Percentiles rank a stretch among this genome's conserved stretches.
phyloP scores from a whole-genome alignment of 1,284 basidiomycete genomes.

The Malassezia restricta region DNA sequence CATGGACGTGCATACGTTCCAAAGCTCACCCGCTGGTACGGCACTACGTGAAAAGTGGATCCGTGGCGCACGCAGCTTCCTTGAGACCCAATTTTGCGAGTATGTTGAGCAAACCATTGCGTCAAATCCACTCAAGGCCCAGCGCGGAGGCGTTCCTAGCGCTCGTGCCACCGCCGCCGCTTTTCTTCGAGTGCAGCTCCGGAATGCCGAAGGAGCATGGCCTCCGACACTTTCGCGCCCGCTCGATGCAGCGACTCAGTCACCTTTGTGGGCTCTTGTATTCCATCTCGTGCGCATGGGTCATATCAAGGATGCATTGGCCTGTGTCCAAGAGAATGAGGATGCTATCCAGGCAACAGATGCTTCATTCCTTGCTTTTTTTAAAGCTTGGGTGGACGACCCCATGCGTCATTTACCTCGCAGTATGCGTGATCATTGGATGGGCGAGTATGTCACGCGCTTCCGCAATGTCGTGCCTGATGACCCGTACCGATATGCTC shows the following conservation, averaged over 20 bases:
- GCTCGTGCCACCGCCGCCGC: conserved; percentile 65
- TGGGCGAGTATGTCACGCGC: conserved; percentile 79
- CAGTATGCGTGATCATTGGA: conserved; percentile 60
- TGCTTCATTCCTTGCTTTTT: conserved; percentile 67
- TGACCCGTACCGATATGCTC: conserved; percentile 87
- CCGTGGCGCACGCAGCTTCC: conserved; percentile 59
- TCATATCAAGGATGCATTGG: conserved; percentile 64
- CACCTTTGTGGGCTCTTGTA: conserved; percentile 77
- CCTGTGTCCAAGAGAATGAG: conserved; percentile 58
- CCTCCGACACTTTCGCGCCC: conserved; percentile 30
- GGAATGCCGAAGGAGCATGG: conserved; percentile 35
- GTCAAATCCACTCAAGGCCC: conserved; percentile 68
- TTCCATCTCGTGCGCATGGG: conserved; percentile 84
- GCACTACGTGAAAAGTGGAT: conserved; percentile 53
- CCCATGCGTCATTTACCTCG: conserved; percentile 26
- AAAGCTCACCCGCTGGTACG: conserved; percentile 16
- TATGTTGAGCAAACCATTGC: conserved; percentile 77
- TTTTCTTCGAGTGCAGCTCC: conserved; percentile 36
- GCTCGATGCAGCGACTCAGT: conserved; percentile 23
- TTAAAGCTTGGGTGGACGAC: conserved; percentile 69
- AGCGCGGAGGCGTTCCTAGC: conserved; percentile 72
- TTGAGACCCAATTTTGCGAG: conserved; percentile 64
- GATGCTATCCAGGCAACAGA: conserved; percentile 68
- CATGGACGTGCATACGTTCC: conserved; percentile 26
- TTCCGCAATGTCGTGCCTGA: conserved; percentile 53